phyloP scores from a whole-genome alignment of 2,329 filamentous ascomycete genomes.

The Ambrosiella cleistominuta region DNA sequence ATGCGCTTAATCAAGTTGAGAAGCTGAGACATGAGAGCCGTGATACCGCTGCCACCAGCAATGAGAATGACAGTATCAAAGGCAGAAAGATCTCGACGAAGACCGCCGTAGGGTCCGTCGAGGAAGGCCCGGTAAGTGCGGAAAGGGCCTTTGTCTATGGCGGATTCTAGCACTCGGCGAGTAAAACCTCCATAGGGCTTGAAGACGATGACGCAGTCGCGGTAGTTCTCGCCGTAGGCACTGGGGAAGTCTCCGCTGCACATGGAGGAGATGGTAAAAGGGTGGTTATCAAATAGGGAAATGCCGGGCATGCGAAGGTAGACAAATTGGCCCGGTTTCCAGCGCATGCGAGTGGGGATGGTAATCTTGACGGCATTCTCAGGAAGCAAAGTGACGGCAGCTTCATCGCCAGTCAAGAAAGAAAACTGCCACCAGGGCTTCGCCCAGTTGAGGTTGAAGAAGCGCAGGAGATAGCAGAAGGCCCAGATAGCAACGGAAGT shows the following conservation, averaged over 20 bases:
- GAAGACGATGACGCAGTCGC: conserved; percentile 83
- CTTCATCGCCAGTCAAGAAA: conserved; percentile 80
- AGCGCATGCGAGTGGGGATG: conserved; percentile 79
- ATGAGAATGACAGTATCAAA: conserved; percentile 91
- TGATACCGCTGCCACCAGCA: conserved; percentile 87
- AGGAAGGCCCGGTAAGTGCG: conserved; percentile 85
- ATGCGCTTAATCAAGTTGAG: conserved; percentile 92
- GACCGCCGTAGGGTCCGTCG: conserved; percentile 88
- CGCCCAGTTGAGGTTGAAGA: conserved; percentile 82
- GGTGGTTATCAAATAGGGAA: conserved; percentile 79
- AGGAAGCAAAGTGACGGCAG: conserved; percentile 71
- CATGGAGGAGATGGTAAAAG: conserved; percentile 83
- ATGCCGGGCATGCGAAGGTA: conserved; percentile 90
- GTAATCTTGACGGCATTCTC: conserved; percentile 94
- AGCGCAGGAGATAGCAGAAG: conserved; percentile 52
- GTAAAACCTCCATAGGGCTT: conserved; percentile 86
- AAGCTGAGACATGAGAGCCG: conserved; percentile 78
- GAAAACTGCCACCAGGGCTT: conserved; percentile 55
- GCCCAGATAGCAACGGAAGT: conserved; percentile 65
- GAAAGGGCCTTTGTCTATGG: conserved; percentile 70
- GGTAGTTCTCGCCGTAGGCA: conserved; percentile 70
- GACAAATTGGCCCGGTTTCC: conserved; percentile 87
- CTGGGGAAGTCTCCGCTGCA: conserved; percentile 90
- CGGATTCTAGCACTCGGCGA: conserved; percentile 62
- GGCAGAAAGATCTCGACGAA: conserved; percentile 73